Evolutionary conservation across 805 yeast genomes (phyloP).

Genomic region (Metschnikowia lunata): DNA sequence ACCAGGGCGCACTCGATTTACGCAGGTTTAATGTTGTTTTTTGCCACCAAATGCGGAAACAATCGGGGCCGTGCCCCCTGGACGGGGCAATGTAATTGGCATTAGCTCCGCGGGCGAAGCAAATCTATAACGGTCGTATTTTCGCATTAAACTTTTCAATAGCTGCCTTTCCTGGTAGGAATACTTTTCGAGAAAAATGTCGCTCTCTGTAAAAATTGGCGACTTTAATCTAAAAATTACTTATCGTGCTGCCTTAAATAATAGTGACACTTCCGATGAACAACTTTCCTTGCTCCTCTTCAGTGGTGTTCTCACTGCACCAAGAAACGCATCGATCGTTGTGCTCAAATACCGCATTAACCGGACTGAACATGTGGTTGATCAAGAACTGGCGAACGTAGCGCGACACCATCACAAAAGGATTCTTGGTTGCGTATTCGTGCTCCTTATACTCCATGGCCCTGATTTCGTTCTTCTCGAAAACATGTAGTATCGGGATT

Average conservation of each 20-base stretch:
- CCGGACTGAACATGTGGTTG: conserved; percentile 25
- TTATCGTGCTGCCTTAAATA: conserved; percentile 11
- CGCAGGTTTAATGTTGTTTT: too few relatives aligned
- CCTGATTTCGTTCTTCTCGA: conserved; percentile 27
- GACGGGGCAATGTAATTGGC: too few relatives aligned
- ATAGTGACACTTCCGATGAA: conserved; percentile 26
- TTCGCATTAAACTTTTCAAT: too few relatives aligned
- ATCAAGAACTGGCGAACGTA: conserved; percentile 19
- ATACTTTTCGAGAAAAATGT: neutral
- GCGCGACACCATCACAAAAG: conserved; percentile 10
- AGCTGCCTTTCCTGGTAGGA: neutral
- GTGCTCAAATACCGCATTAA: conserved; percentile 20
- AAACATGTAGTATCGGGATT: conserved; percentile 26
- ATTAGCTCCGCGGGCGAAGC: too few relatives aligned
- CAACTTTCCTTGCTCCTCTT: conserved; percentile 21
- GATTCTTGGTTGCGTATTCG: conserved; percentile 17
- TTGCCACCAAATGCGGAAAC: too few relatives aligned
- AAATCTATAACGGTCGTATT: too few relatives aligned
- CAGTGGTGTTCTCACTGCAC: conserved; percentile 2
- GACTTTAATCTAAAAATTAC: too few relatives aligned
- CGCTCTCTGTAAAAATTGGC: too few relatives aligned
- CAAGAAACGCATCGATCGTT: conserved; percentile 19
- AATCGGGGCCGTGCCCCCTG: too few relatives aligned
- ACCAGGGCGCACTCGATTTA: too few relatives aligned
- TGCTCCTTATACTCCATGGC: conserved; percentile 18